These are phyloP conservation scores for Jimgerdemannia lactiflua DNA, from an alignment of 192 early-diverging fungal genomes.

Conservation along the genomic window DNA sequence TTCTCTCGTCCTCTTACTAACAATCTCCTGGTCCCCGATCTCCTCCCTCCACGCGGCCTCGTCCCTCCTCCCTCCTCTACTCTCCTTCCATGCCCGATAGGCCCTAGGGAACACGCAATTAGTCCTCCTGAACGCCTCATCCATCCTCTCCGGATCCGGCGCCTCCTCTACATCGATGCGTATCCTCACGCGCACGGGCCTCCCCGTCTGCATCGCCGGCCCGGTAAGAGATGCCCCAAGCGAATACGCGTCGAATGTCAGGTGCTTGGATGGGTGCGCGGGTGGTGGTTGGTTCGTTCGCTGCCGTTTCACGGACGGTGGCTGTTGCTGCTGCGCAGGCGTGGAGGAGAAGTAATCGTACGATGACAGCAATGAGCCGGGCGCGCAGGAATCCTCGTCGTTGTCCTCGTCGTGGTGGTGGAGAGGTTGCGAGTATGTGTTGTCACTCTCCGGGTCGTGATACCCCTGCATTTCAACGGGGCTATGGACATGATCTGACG, in stretches of 20 bases:
- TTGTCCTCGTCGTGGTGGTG: no score
- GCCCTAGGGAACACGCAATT: conserved; percentile 3
- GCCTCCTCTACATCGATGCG: not conserved
- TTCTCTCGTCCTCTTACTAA: not conserved
- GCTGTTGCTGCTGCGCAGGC: no score
- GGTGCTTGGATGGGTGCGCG: not conserved
- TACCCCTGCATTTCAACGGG: no score
- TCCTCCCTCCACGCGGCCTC: not conserved
- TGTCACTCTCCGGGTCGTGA: no score
- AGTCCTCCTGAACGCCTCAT: not conserved
- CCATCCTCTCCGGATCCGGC: not conserved
- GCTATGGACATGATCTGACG: no score
- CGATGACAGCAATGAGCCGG: no score
- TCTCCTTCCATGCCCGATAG: not conserved
- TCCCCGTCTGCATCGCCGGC: not conserved
- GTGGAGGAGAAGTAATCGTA: no score
- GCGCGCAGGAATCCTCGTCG: no score
- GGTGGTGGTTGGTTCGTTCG: no score
- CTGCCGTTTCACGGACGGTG: no score
- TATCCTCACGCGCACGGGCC: not conserved
- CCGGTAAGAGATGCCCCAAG: not conserved
- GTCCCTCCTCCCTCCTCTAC: not conserved
- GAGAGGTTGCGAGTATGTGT: no score
- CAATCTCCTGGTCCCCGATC: not conserved
- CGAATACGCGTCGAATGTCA: not conserved